phyloP scores from a whole-genome alignment of 192 early-diverging fungal species.

The Glomus cerebriforme region DNA sequence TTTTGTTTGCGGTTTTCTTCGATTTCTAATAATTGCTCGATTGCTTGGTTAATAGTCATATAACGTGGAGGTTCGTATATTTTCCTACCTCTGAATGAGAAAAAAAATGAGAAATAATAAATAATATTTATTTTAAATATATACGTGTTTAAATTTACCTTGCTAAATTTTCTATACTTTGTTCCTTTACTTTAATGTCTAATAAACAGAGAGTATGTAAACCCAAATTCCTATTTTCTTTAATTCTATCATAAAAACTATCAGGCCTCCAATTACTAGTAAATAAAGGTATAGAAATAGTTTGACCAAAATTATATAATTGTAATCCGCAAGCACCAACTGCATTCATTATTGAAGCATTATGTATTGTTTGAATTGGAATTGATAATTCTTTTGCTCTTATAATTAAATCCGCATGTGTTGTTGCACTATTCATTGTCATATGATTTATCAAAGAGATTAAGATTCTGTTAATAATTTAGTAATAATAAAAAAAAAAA shows the following conservation, averaged over 20 bases:
- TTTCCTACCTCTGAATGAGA: conserved; percentile 63
- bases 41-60: conserved; percentile 95
- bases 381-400: conserved; percentile 88
- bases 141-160: conserved; percentile 42
- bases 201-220: conserved; percentile 92
- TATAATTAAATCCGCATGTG: conserved; percentile 94
- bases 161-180: conserved; percentile 93
- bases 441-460: not conserved
- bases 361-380: conserved; percentile 91
- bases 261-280: conserved; percentile 96
- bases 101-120: not conserved
- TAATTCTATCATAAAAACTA: conserved; percentile 93
- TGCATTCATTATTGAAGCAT: conserved; percentile 99
- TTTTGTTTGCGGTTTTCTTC: conserved; percentile 77
- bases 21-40: conserved; percentile 90
- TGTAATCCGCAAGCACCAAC: conserved; percentile 94
- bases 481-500: not conserved
- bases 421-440: conserved; percentile 89
- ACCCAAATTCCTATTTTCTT: conserved; percentile 79
- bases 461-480: not conserved
- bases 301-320: conserved; percentile 97
- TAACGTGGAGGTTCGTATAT: conserved; percentile 98
- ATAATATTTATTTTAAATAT: not conserved
- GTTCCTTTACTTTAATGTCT: conserved; percentile 99
- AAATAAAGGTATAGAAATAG: conserved; percentile 98